These are phyloP conservation scores for Paspalum notatum DNA, from an alignment of 176 grass and related monocot genomes.

Conservation along the genomic window DNA sequence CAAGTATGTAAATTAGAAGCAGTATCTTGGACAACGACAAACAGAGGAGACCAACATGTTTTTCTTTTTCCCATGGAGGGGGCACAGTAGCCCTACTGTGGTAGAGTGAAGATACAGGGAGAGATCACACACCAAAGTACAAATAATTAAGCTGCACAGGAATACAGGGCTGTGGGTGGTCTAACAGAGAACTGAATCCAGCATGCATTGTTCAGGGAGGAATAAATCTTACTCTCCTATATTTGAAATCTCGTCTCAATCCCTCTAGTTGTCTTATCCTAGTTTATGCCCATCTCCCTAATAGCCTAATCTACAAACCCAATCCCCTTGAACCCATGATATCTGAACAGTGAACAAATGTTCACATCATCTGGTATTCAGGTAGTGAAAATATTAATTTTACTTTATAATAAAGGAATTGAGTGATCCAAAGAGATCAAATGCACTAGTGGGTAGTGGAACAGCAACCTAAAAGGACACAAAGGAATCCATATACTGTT, in stretches of 20 bases:
- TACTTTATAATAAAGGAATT: not conserved
- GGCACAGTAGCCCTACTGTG: too few relatives aligned
- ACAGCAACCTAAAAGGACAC: not conserved
- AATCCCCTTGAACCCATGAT: not conserved
- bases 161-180: too few relatives aligned
- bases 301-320: not conserved
- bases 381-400: not conserved
- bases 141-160: too few relatives aligned
- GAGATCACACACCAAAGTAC: too few relatives aligned
- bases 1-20: not conserved
- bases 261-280: not conserved
- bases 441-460: not conserved
- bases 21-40: not conserved
- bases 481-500: not conserved
- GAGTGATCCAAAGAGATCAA: not conserved
- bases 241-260: not conserved
- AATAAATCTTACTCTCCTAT: not conserved
- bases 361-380: not conserved
- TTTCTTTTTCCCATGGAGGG: not conserved
- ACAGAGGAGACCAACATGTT: not conserved
- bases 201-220: not conserved
- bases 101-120: too few relatives aligned
- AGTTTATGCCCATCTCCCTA: not conserved
- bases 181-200: too few relatives aligned
- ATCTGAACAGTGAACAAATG: not conserved